phyloP scores from a whole-genome alignment of 2,329 filamentous ascomycete genomes.

The Bretziella fagacearum region DNA sequence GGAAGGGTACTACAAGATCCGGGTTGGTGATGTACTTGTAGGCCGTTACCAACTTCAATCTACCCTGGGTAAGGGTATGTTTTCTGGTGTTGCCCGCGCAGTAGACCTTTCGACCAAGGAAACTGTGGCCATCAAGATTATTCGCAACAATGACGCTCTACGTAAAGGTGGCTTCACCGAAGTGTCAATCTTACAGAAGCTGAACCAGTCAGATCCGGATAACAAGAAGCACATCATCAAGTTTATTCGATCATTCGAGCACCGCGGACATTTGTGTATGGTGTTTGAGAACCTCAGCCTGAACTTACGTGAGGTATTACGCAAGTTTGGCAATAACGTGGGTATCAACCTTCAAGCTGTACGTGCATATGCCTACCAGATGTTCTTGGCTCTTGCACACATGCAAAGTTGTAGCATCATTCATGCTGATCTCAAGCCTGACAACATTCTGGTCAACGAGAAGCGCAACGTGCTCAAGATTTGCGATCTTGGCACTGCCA shows the following conservation, averaged over 20 bases:
- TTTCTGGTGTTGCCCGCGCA: slow-evolving; percentile 86
- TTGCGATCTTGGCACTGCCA: slow-evolving; percentile 92
- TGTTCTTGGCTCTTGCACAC: slow-evolving; percentile 75
- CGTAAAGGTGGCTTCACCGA: slow-evolving; percentile 86
- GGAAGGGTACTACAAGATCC: slow-evolving; percentile 92
- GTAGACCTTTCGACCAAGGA: slow-evolving; percentile 56
- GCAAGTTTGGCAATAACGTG: slow-evolving; percentile 88
- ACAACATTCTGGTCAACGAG: slow-evolving; percentile 87
- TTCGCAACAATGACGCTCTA: slow-evolving; percentile 88
- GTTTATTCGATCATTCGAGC: slow-evolving; percentile 75
- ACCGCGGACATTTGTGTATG: slow-evolving; percentile 90
- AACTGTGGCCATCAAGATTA: slow-evolving; percentile 92
- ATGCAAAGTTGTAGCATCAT: slow-evolving; percentile 86
- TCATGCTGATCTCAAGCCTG: slow-evolving; percentile 91
- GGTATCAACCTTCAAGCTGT: slow-evolving; percentile 83
- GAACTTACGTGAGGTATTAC: slow-evolving; percentile 84
- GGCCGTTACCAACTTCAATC: slow-evolving; percentile 79
- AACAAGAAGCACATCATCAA: slow-evolving; percentile 85
- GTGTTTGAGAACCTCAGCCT: slow-evolving; percentile 90
- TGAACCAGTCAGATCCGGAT: slow-evolving; percentile 70
- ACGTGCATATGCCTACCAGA: slow-evolving; percentile 79
- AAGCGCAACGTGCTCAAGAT: slow-evolving; percentile 75
- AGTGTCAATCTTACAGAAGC: slow-evolving; percentile 77
- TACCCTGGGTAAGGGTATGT: slow-evolving; percentile 83
- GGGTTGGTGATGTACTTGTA: slow-evolving; percentile 77